A percentile compares a stretch with the other conserved stretches of the same genome.
Evolutionary conservation across 2,329 filamentous ascomycete species (phyloP).

Genomic region (Tricladium varicosporioides): DNA sequence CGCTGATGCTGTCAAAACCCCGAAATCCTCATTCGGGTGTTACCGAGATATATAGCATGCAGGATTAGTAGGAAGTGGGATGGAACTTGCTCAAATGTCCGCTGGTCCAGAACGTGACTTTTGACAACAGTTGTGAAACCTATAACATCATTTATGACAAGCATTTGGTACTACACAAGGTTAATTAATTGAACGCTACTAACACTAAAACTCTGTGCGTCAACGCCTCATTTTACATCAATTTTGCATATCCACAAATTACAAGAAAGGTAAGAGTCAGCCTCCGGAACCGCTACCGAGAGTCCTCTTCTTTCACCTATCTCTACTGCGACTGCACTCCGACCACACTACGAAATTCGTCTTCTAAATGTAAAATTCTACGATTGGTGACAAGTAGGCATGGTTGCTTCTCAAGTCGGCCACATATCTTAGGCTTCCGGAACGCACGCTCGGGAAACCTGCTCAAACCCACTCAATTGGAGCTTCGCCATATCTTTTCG

Average conservation of each 20-base stretch:
- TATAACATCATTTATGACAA: no score
- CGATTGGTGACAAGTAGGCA: not conserved
- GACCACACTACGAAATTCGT: no score
- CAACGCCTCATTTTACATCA: not conserved
- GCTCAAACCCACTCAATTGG: constrained; percentile 8
- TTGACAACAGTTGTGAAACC: not conserved
- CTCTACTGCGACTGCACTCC: no score
- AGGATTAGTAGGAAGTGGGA: not conserved
- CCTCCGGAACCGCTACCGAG: not conserved
- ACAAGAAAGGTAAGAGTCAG: not conserved
- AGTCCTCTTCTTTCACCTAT: no score
- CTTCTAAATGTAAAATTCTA: not conserved
- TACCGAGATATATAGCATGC: not conserved
- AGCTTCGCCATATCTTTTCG: not conserved
- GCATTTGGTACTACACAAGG: no score
- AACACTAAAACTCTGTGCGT: not conserved
- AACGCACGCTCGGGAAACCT: constrained; percentile 3
- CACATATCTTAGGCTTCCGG: not conserved
- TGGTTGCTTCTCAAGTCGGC: not conserved
- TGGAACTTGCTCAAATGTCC: constrained; percentile 9
- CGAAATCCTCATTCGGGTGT: no score
- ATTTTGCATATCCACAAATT: not conserved
- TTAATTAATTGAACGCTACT: no score
- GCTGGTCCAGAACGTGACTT: not conserved
- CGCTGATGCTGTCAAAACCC: no score